Evolutionary conservation across 345 rosid species (phyloP).

Genomic region (Microcos paniculata): DNA sequence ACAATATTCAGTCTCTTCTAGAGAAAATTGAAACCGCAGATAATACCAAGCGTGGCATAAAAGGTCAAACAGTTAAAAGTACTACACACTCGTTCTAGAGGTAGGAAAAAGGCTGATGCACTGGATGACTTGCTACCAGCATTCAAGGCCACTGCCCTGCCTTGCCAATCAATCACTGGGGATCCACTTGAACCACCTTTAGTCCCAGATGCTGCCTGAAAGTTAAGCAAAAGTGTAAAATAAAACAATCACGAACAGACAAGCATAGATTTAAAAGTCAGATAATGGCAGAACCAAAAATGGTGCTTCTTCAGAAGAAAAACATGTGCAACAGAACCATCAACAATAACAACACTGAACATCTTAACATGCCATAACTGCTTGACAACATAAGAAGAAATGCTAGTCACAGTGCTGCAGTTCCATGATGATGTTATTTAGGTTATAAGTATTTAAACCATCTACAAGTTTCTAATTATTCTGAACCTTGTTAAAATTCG

Average conservation of each 20-base stretch:
- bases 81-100: slow-evolving; percentile 74
- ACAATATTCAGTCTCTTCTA: neutral
- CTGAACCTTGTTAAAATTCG: neutral
- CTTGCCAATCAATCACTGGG: slow-evolving; percentile 94
- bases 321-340: neutral
- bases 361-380: neutral
- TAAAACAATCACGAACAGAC: neutral
- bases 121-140: slow-evolving; percentile 91
- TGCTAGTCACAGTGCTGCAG: neutral
- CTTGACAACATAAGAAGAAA: neutral
- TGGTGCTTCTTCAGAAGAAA: neutral
- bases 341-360: neutral
- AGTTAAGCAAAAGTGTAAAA: slow-evolving; percentile 15
- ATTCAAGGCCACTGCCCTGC: slow-evolving; percentile 94
- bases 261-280: neutral
- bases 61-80: neutral
- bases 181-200: slow-evolving; percentile 99
- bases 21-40: neutral
- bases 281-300: neutral
- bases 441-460: neutral
- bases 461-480: neutral
- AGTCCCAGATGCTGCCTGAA: slow-evolving; percentile 96
- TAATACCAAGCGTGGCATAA: neutral
- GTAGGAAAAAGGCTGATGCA: slow-evolving; percentile 90
- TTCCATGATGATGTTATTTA: neutral